These are phyloP conservation scores for Ustulina deusta DNA, from an alignment of 2,329 filamentous ascomycete species.

Conservation along the genomic window DNA sequence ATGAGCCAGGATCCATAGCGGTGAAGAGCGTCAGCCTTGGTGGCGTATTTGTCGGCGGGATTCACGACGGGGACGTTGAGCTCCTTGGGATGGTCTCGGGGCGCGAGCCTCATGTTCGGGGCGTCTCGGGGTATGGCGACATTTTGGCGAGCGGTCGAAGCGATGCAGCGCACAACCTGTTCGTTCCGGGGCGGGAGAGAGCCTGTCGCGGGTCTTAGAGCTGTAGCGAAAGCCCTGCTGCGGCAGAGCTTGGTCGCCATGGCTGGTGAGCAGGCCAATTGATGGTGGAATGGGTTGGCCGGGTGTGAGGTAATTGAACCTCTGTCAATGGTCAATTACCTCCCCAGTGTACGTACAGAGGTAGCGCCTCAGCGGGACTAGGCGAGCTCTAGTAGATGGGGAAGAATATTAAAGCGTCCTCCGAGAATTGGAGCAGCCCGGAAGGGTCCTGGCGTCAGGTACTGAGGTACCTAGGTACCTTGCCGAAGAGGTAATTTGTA, in stretches of 20 bases:
- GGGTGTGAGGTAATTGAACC: conserved; percentile 40
- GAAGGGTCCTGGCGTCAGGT: background rate
- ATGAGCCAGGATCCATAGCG: conserved; percentile 97
- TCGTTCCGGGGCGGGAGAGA: conserved; percentile 57
- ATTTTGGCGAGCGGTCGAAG: conserved; percentile 60
- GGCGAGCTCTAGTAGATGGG: conserved; percentile 17
- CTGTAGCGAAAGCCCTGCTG: conserved; percentile 67
- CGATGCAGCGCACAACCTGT: conserved; percentile 61
- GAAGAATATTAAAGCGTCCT: conserved; percentile 37
- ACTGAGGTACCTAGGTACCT: background rate
- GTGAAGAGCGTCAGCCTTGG: conserved; percentile 89
- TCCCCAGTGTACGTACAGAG: background rate
- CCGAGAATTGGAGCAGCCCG: conserved; percentile 19
- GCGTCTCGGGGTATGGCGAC: conserved; percentile 71
- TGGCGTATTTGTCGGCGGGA: conserved; percentile 90
- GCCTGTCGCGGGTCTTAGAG: conserved; percentile 65
- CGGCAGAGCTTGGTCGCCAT: conserved; percentile 73
- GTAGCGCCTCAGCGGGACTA: conserved; percentile 7
- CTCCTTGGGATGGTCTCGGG: conserved; percentile 67
- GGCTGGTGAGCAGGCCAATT: conserved; percentile 60
- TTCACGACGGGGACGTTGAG: conserved; percentile 87
- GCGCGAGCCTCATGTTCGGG: conserved; percentile 75
- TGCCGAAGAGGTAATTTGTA: background rate
- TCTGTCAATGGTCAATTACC: conserved; percentile 8
- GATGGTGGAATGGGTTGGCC: conserved; percentile 43